These are phyloP conservation scores for Colletotrichum tofieldiae DNA, from an alignment of 2,329 filamentous ascomycete species.

Conservation along the genomic window DNA sequence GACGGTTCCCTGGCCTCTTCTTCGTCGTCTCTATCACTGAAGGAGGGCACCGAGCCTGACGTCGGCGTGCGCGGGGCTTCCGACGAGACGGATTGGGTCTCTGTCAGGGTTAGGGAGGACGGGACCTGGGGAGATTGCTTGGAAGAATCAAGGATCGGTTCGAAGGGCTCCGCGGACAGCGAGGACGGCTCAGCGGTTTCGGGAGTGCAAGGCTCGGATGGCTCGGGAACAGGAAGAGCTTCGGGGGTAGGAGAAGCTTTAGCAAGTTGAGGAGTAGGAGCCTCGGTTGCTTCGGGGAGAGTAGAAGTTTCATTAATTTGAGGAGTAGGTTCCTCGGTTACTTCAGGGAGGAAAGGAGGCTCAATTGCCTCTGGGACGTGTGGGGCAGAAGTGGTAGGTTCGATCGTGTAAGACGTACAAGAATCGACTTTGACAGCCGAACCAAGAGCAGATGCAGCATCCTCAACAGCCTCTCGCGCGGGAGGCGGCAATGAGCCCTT, in stretches of 20 bases:
- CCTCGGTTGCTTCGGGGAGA: background rate
- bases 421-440: constrained; percentile 25
- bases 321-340: background rate
- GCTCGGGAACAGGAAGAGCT: background rate
- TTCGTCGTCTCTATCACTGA: constrained; percentile 34
- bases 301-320: background rate
- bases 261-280: background rate
- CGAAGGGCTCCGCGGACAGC: constrained; percentile 15
- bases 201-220: background rate
- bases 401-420: constrained; percentile 37
- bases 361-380: constrained; percentile 16
- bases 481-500: background rate
- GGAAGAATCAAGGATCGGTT: constrained; percentile 20
- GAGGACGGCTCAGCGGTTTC: background rate
- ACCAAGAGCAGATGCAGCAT: background rate
- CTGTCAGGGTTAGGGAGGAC: constrained; percentile 22
- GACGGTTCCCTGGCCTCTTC: constrained; percentile 22
- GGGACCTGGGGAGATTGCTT: constrained; percentile 15
- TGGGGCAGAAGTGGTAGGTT: constrained; percentile 9
- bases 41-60: constrained; percentile 24
- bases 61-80: constrained; percentile 28
- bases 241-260: background rate
- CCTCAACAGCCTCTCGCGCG: background rate
- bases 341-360: constrained; percentile 2
- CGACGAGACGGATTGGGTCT: constrained; percentile 19